Evolutionary conservation across 805 yeast genomes (phyloP).

Genomic region (Ogataea pini): DNA sequence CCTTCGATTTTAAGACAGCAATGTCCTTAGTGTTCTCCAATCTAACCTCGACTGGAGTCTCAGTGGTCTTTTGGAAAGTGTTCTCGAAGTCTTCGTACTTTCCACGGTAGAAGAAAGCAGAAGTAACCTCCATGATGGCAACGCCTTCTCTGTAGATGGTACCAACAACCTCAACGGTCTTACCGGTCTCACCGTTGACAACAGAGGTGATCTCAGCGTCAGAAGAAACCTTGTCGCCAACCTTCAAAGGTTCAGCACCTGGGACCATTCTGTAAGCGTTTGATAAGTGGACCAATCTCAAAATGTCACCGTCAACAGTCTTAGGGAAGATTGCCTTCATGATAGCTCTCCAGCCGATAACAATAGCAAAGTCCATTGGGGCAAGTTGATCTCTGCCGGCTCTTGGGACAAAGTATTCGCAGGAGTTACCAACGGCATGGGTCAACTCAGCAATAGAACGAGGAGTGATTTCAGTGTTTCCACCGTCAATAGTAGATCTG

Average conservation of each 20-base stretch:
- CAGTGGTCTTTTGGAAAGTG: slow-evolving; percentile 86
- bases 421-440: slow-evolving; percentile 94
- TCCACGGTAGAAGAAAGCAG: slow-evolving; percentile 97
- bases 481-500: slow-evolving; percentile 69
- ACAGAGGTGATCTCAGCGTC: slow-evolving; percentile 86
- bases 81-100: slow-evolving; percentile 82
- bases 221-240: slow-evolving; percentile 82
- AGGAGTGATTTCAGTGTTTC: slow-evolving; percentile 64
- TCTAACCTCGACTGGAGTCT: slow-evolving; percentile 80
- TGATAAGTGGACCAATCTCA: slow-evolving; percentile 90
- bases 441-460: slow-evolving; percentile 88
- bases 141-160: slow-evolving; percentile 71
- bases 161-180: slow-evolving; percentile 94
- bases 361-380: slow-evolving; percentile 99
- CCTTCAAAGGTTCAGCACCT: slow-evolving; percentile 85
- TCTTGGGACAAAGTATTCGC: slow-evolving; percentile 93
- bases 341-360: slow-evolving; percentile 97
- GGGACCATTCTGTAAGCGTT: slow-evolving; percentile 93
- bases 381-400: slow-evolving; percentile 83
- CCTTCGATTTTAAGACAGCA: slow-evolving; percentile 91
- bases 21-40: slow-evolving; percentile 80
- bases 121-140: slow-evolving; percentile 90
- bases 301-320: slow-evolving; percentile 92
- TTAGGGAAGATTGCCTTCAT: slow-evolving; percentile 98
- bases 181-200: slow-evolving; percentile 88